These are phyloP conservation scores for Plectosphaerella plurivora DNA, from an alignment of 2,329 filamentous ascomycete species.

Conservation along the genomic window DNA sequence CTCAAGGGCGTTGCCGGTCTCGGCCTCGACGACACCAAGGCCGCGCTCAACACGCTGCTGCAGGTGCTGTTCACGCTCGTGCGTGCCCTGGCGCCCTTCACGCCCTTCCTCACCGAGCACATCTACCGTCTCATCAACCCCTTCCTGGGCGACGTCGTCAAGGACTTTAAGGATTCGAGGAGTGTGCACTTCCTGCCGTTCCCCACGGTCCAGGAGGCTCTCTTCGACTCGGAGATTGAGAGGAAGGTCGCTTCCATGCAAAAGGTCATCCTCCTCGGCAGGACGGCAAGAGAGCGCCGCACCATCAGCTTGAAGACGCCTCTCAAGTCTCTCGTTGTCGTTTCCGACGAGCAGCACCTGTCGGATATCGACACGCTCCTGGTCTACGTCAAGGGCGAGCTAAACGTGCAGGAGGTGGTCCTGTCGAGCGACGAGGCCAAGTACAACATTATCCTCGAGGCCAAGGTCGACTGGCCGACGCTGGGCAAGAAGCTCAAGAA, in stretches of 20 bases:
- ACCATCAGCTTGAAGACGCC: constrained; percentile 87
- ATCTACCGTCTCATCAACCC: constrained; percentile 83
- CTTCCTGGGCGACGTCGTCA: constrained; percentile 70
- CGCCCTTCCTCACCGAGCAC: constrained; percentile 90
- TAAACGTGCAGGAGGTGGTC: constrained; percentile 83
- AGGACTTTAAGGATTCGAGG: constrained; percentile 65
- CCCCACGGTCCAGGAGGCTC: constrained; percentile 80
- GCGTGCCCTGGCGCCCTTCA: constrained; percentile 87
- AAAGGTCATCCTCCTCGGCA: constrained; percentile 85
- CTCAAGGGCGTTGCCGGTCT: constrained; percentile 85
- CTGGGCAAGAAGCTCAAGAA: constrained; percentile 98
- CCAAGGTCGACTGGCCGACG: constrained; percentile 86
- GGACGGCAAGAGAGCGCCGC: constrained; percentile 80
- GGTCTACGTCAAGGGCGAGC: constrained; percentile 84
- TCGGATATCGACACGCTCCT: constrained; percentile 82
- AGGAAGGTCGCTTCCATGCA: constrained; percentile 89
- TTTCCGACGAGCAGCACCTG: constrained; percentile 80
- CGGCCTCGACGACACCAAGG: constrained; percentile 77
- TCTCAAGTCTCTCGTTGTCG: constrained; percentile 82
- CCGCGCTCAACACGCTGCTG: constrained; percentile 90
- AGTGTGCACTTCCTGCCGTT: constrained; percentile 92
- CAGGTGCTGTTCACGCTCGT: constrained; percentile 89
- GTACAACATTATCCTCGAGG: constrained; percentile 90
- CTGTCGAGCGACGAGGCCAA: constrained; percentile 82
- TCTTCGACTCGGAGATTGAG: constrained; percentile 84